Base-by-base conservation (phyloP, 306 rosid species). In the Urtica urens region DNA sequence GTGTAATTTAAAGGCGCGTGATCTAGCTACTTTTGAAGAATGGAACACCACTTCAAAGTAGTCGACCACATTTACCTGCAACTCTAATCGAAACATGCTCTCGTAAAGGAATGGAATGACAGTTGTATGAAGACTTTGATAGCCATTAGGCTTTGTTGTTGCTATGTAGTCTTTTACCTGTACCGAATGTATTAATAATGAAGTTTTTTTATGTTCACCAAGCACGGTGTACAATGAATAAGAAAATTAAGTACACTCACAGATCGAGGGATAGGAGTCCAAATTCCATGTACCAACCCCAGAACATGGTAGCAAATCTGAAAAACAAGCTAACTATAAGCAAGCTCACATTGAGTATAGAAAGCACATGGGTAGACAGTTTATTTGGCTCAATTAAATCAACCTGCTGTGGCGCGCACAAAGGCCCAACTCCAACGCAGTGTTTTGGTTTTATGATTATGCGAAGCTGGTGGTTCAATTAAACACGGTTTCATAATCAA, bases 201-300 rank as follows among this genome's bases (percentile, higher is more conserved):
- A 29, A n/a, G 23, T 35, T 43, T 46, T 9, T 23, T 13, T 19
- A 18, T 18, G 6, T 24, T 16, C 14, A 17, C 50, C 21, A 38
- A 10, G 13, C 7, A 7, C 7, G 2, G 4, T 16, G n/a, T 22
- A 30, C 66, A 39, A 60, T 38, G 49, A 51, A 65, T 63, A 65
- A 59, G 52, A 64, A 56, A 53, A 34, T n/a, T 48, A 48, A 30
- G 58, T 46, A 73, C 19, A 79, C 94, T 35, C 75, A 92, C 99
- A 65, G 94, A 72, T 77, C 96, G 79, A 71, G 99, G 99, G 73
- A 85, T 69, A 41, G 99, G 99, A 49, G 87, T 92, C 99, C 99
- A 92, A 60, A 92, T 69, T 69, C 87, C 94, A 69, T 92, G 96
- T 34, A 92, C 78, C 71, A 85, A 59, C 49, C 99, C 99, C 58